Base-by-base conservation (phyloP, 1,139 yeast species). In the Arxiozyma heterogenica region DNA sequence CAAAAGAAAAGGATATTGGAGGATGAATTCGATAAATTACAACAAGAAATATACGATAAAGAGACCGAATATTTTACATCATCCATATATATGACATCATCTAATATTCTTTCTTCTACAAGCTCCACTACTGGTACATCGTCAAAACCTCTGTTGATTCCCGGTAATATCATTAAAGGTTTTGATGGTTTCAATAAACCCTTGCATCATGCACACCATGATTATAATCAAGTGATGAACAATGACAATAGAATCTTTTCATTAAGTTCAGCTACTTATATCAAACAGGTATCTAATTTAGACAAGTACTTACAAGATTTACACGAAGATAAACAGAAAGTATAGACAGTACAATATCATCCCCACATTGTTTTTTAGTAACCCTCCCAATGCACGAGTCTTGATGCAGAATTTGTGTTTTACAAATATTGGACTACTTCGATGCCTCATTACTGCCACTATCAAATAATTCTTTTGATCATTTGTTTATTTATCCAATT, bases 161-260 rank as follows among this genome's bases (percentile, higher is more conserved):
- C 82, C 55, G 96, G 96, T 0, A 89, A 89, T 66, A 84, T 93
- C 41, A 86, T 90, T 41, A 85, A 85, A 60, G 98, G 98, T 0
- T 91, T 90, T 65, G 97, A 91, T 55, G 85, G 82, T 62, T 86
- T 87, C 66, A 76, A 84, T 53, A 87, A 86, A 65, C 55, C 62
- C 68, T 50, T 72, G 72, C 52, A 75, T 76, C 53, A 76, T 75
- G 63, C 80, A 79, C 68, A 78, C 80, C 63, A 77, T 82, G 52
- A 49, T 38, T 45, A 46, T 41, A 38, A 41, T 8, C 47, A 45
- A 12, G 20, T 17, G 7, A 15, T 52, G 39, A 38, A 41, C 0
- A 95, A 89, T 59, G 87, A 85, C 46, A 98, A 91, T 64, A 82
- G 96, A 51, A 80, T 91, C 8, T 91, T 91, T 71, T 86, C 95